Conservation (phyloP, 108 stramenopile genomes). For the Cyclotella atomus region DNA sequence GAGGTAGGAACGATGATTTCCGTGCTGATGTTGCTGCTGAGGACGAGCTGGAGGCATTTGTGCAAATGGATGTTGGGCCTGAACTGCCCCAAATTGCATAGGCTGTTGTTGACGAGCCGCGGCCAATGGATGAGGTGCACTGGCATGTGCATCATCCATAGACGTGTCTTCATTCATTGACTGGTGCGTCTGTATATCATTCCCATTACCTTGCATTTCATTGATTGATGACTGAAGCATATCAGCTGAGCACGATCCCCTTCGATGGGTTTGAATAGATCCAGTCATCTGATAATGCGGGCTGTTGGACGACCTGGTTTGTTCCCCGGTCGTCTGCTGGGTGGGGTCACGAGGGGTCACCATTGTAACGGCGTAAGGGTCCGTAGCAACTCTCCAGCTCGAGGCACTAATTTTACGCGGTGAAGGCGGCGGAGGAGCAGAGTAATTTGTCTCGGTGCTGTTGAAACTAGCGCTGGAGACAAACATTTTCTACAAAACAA, state of each 20-base stretch:
- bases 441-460: too few relatives aligned
- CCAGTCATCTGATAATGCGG: background rate
- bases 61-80: background rate
- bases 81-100: background rate
- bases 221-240: background rate
- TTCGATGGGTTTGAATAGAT: background rate
- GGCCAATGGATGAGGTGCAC: background rate
- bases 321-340: background rate
- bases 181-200: background rate
- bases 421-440: too few relatives aligned
- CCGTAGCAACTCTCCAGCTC: too few relatives aligned
- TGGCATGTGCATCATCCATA: background rate
- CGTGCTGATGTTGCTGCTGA: conserved; percentile 6
- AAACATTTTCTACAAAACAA: too few relatives aligned
- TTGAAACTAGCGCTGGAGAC: too few relatives aligned
- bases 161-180: background rate
- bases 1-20: conserved; percentile 18
- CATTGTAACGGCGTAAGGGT: too few relatives aligned
- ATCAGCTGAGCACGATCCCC: background rate
- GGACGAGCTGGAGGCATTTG: background rate
- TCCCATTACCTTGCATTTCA: background rate
- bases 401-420: too few relatives aligned
- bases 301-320: background rate
- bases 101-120: background rate
- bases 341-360: background rate